Percentiles rank a stretch among this genome's conserved stretches.
Evolutionary conservation across 495 filamentous ascomycete genomes (phyloP).

Genomic region (Podospora comata): DNA sequence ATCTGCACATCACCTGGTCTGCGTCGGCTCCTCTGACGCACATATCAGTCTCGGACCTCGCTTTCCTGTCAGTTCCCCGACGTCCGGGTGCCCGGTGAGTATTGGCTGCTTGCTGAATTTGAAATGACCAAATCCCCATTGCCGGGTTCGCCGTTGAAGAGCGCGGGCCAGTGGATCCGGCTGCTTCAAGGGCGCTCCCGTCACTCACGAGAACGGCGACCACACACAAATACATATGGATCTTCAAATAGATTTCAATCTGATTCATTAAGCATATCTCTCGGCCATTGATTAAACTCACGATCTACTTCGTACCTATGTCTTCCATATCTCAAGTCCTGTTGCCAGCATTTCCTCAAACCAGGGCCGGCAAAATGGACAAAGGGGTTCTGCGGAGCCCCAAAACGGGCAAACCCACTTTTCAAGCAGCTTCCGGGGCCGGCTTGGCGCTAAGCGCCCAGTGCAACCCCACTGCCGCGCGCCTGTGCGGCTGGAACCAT

Average conservation of each 20-base stretch:
- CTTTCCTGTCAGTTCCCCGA: background rate
- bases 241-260: background rate
- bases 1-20: background rate
- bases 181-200: background rate
- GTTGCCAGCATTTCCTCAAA: background rate
- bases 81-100: background rate
- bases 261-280: no score
- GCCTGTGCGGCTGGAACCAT: constrained; percentile 22
- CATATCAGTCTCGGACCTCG: background rate
- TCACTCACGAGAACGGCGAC: background rate
- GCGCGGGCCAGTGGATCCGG: background rate
- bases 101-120: background rate
- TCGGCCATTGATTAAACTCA: no score
- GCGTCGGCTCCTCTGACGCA: background rate
- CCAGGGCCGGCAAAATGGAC: background rate
- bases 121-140: background rate
- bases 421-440: constrained; percentile 6
- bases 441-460: constrained; percentile 2
- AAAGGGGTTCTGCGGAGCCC: constrained; percentile 1
- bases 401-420: constrained; percentile 11
- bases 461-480: background rate
- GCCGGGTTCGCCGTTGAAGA: background rate
- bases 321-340: background rate
- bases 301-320: no score
- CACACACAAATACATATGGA: background rate